phyloP scores from a whole-genome alignment of 2,329 filamentous ascomycete species.

The Trichoderma sp. region DNA sequence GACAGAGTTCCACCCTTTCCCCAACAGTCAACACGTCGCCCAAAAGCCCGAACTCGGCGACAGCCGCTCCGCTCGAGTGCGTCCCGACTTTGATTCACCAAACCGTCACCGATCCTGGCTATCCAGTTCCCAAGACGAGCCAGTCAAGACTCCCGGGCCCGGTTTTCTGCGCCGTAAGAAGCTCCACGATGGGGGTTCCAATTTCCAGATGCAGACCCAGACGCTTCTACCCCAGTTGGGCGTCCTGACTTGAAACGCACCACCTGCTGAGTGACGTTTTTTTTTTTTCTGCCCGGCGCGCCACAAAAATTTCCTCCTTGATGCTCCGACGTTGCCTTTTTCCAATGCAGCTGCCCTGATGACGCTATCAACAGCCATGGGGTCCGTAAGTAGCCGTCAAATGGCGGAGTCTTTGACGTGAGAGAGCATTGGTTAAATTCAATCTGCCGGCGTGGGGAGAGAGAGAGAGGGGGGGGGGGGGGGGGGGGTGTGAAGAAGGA shows the following conservation, averaged over 20 bases:
- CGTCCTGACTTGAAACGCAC: constrained; percentile 13
- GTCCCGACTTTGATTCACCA: constrained; percentile 1
- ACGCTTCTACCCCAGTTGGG: constrained; percentile 15
- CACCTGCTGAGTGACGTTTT: constrained; percentile 15
- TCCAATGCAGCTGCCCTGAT: not conserved
- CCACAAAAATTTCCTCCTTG: constrained; percentile 6
- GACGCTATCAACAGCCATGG: not conserved
- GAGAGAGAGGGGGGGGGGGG: not conserved
- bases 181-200: constrained; percentile 8
- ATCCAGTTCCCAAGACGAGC: not conserved
- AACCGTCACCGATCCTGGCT: constrained; percentile 12
- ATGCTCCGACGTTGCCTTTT: constrained; percentile 6
- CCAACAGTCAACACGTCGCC: not conserved
- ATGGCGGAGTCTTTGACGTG: not conserved
- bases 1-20: not conserved
- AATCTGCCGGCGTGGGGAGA: not conserved
- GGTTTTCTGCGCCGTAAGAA: constrained; percentile 2
- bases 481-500: too few species aligned
- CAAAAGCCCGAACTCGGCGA: constrained; percentile 13
- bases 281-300: constrained; percentile 9
- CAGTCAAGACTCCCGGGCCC: constrained; percentile 6
- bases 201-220: constrained; percentile 16
- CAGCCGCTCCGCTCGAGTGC: constrained; percentile 11
- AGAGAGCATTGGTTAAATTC: not conserved
- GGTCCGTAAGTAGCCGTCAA: not conserved